Evolutionary conservation across 257 asterid species (phyloP), one percentile per base, ranked within the genome.

Genomic region (Fraxinus americana): DNA sequence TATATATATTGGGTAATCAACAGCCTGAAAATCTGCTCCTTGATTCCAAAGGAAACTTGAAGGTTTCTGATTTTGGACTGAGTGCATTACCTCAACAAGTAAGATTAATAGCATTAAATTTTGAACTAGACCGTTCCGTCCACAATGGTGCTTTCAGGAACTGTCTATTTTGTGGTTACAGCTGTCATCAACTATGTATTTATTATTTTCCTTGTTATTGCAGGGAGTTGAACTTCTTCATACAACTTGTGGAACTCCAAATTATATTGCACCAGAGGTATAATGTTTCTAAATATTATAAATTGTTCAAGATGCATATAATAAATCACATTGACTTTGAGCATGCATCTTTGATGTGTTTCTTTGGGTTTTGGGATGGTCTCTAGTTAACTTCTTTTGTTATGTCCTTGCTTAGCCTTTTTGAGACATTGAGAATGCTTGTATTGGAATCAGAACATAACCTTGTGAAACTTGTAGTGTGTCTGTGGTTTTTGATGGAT

Each of bases 231-330:
- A 90, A 75, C 91, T 94, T 86, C 99, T 94, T 78, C 94, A 94
- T 87, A 94, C 98, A 70, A 89, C 97, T 79, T 94, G 99, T 23
- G 99, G 99, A 61, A 94, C 97, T 85, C 99, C 99, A 85, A 92
- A 90, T 85, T 92, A 91, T 90, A 90, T 92, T 85, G 99, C 99
- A 45, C 98, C 99, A 29, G 99, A 92, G 99, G 98, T 93, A 89
- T 77, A 70, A 9, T 52, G 59, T 71, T 72, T 66, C 43, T 63
- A 71, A 57, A 75, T 83, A 19, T 78, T 80, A 59, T 63, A 50
- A 38, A 32, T 72, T 59, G 41, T 52, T 70, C 36, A 67, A 81
- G 70, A 75, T 27, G 36, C 59, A 66, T 32, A 32, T 11, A 68
- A 14, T 38, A 9, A 50, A 14, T 32, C 11, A 32, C 68, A 59